Conservation (phyloP, 2,329 filamentous ascomycete genomes). For the Chlorencoelia australis region DNA sequence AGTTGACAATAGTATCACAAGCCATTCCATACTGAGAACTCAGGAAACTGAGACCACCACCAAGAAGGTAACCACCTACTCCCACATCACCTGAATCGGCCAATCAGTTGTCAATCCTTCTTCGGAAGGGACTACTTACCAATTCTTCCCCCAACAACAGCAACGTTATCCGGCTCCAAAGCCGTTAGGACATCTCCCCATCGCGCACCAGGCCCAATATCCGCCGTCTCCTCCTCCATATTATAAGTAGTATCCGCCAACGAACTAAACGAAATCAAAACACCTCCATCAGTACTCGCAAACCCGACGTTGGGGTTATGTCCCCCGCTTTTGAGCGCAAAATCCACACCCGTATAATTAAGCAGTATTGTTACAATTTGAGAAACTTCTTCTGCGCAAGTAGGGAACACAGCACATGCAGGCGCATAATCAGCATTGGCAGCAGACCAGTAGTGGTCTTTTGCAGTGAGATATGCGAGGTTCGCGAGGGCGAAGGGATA, state of each 20-base stretch:
- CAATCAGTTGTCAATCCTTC: slow-evolving; percentile 8
- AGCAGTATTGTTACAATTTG: slow-evolving; percentile 4
- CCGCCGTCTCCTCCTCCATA: slow-evolving; percentile 9
- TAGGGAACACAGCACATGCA: slow-evolving; percentile 10
- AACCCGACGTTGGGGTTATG: slow-evolving; percentile 19
- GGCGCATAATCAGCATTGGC: slow-evolving; percentile 2
- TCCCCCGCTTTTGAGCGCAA: slow-evolving; percentile 32
- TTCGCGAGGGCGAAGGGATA: too few relatives aligned
- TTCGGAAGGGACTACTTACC: too few relatives aligned
- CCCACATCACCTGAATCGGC: slow-evolving; percentile 23
- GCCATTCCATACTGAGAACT: slow-evolving; percentile 35
- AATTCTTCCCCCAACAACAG: slow-evolving; percentile 1
- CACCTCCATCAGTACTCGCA: slow-evolving; percentile 12
- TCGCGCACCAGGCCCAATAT: slow-evolving; percentile 12
- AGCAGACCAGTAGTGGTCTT: slow-evolving; percentile 1
- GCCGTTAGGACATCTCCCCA: slow-evolving; percentile 14
- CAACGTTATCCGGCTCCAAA: slow-evolving; percentile 5
- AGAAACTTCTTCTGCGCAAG: slow-evolving; percentile 8
- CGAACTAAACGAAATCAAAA: slow-evolving; percentile 11
- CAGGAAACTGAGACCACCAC: slow-evolving; percentile 18
- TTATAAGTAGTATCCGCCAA: slow-evolving; percentile 7
- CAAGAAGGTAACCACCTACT: slow-evolving; percentile 33
- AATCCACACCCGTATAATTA: slow-evolving; percentile 11
- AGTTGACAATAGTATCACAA: slow-evolving; percentile 36
- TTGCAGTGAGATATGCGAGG: too few relatives aligned